These are phyloP conservation scores for Mortierella claussenii DNA, from an alignment of 192 early-diverging fungal genomes.

Conservation along the genomic window DNA sequence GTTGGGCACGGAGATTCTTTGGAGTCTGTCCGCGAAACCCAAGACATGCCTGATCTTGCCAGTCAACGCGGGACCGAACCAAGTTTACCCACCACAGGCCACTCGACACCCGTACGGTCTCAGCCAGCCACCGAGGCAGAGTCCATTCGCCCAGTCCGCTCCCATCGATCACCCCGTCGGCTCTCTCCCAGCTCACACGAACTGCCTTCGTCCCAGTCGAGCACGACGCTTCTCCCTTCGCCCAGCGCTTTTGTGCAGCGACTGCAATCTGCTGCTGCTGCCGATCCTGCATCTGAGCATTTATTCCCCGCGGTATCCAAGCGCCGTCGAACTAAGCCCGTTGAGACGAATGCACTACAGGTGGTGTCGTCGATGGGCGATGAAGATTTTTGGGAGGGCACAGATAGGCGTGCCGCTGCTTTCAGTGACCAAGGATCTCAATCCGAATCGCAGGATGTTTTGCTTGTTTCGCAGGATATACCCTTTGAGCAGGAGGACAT, in stretches of 20 bases:
- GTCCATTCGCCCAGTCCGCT: background rate
- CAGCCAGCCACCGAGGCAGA: too few relatives aligned
- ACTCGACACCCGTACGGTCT: background rate
- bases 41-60: background rate
- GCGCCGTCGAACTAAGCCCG: background rate
- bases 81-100: background rate
- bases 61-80: background rate
- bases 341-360: background rate
- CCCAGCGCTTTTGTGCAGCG: background rate
- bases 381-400: slow-evolving; percentile 27
- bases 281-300: background rate
- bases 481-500: background rate
- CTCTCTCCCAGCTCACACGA: background rate
- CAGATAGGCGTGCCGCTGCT: background rate
- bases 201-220: slow-evolving; percentile 22
- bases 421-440: background rate
- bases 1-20: too few relatives aligned
- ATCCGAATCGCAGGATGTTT: too few relatives aligned
- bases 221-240: background rate
- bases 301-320: slow-evolving; percentile 1
- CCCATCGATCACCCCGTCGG: background rate
- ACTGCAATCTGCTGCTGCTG: slow-evolving; percentile 4
- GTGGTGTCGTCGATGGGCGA: slow-evolving; percentile 25
- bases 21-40: background rate
- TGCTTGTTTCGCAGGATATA: background rate